Evolutionary conservation across 768 basidiomycete genomes (phyloP), one percentile per base, ranked within the genome.

Genomic region (Tulasnella sp.): DNA sequence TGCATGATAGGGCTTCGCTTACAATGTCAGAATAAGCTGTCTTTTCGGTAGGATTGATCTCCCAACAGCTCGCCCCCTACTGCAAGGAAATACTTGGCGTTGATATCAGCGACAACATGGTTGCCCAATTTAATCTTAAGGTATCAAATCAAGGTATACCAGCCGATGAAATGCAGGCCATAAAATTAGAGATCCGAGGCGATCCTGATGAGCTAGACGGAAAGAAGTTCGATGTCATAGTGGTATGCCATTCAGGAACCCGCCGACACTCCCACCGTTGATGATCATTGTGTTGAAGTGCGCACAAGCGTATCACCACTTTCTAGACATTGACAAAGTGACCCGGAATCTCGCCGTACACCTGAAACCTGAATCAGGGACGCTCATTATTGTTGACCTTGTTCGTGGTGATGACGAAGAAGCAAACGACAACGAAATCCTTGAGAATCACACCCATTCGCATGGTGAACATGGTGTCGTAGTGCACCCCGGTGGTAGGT

Each of bases 101-200:
- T 9, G 86, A 88, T 60, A 79, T 83, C 60, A 83, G 78, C 64
- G 76, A 77, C 53, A 72, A 65, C 1, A 74, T 78, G 69, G 80
- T 87, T 6, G 77, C 82, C 49, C 64, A 69, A 13, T 88, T 75
- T 67, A 84, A 83, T 62, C 58, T 5, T 42, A 67, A 69, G 16
- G 77, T 77, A 6, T 56, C 53, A n/a, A 74, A 81, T 50, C 80
- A 84, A 53, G 85, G 82, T 4, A 74, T 86, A 32, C 59, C 71
- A 1, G 64, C 68, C 0, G 78, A 81, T 39, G 48, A 52, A 22
- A 54, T 58, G 44, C 41, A 33, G 12, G 58, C 56, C 16, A 8
- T 55, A 72, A 73, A 33, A 40, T 43, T 13, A 25, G 37, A 52
- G 19, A 67, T 78, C 29, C 70, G 72, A 55, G 72, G 72, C 5